A percentile compares a stretch with the other conserved stretches of the same genome.
Evolutionary conservation across 495 filamentous ascomycete species (phyloP).

Genomic region (Penicillium canescens): DNA sequence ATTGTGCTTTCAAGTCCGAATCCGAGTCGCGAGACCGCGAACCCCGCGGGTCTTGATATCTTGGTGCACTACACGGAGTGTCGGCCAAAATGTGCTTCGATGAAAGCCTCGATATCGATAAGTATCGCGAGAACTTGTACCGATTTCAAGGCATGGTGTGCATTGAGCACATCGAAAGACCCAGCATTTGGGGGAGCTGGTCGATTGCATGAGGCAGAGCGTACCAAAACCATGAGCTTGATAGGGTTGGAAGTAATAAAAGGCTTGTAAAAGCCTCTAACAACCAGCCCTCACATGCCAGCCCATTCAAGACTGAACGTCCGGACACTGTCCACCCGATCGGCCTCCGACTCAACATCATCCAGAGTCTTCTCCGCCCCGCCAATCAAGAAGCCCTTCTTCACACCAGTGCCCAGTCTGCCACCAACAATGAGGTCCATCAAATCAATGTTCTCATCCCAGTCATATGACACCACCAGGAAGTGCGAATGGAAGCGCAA

Average conservation of each 20-base stretch:
- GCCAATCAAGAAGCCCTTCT: conserved; percentile 90
- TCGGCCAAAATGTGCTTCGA: too few species aligned
- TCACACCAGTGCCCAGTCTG: conserved; percentile 87
- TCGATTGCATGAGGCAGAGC: not conserved
- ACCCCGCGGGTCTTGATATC: too few species aligned
- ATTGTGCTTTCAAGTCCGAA: too few species aligned
- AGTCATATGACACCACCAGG: conserved; percentile 71
- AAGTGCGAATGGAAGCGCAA: conserved; percentile 95
- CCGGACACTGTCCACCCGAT: conserved; percentile 46
- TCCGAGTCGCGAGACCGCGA: too few species aligned
- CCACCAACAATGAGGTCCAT: conserved; percentile 84
- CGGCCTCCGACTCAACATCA: conserved; percentile 22
- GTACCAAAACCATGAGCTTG: not conserved
- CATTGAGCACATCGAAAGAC: too few species aligned
- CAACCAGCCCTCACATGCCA: conserved; percentile 60
- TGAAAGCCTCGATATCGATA: too few species aligned
- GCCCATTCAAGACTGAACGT: conserved; percentile 83
- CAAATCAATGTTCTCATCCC: conserved; percentile 83
- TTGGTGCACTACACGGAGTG: too few species aligned
- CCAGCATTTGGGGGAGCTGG: not conserved
- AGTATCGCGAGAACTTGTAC: not conserved
- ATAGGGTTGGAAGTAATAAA: not conserved
- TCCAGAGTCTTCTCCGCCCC: conserved; percentile 48
- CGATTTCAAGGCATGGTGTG: not conserved
- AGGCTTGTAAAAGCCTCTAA: not conserved